Evolutionary conservation across 192 early-diverging fungal species (phyloP).

Genomic region (Phlyctochytrium arcticum): DNA sequence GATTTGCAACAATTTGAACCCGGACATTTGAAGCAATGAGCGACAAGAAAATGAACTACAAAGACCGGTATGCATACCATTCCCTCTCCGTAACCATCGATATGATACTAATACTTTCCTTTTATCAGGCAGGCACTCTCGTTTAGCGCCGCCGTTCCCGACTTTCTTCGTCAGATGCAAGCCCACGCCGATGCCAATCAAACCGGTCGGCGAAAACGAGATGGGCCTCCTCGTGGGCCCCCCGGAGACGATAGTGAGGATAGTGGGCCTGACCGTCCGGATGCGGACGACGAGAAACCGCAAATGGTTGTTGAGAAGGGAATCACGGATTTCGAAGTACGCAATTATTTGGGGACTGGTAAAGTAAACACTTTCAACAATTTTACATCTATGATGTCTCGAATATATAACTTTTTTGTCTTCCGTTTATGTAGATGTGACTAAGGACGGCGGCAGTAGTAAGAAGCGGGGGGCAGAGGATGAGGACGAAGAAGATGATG

Average conservation of each 20-base stretch:
- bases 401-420: neutral
- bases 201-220: neutral
- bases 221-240: constrained; percentile 7
- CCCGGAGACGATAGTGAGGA: constrained; percentile 16
- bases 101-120: neutral
- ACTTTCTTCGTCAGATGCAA: constrained; percentile 19
- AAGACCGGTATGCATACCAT: neutral
- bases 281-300: constrained; percentile 24
- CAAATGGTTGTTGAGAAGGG: constrained; percentile 23
- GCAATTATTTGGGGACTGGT: constrained; percentile 10
- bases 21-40: neutral
- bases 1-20: no score
- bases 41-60: constrained; percentile 19
- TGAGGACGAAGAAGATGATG: neutral
- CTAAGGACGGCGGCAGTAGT: neutral
- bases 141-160: constrained; percentile 20
- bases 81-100: neutral
- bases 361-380: neutral
- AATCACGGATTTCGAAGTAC: constrained; percentile 19
- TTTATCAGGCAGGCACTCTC: constrained; percentile 15
- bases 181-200: neutral
- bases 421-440: neutral
- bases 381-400: neutral
- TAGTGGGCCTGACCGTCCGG: constrained; percentile 18
- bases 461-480: neutral